Percentiles rank a stretch among this genome's conserved stretches.
These are phyloP conservation scores for Cercospora janseana DNA, from an alignment of 2,329 filamentous ascomycete species.

Conservation along the genomic window DNA sequence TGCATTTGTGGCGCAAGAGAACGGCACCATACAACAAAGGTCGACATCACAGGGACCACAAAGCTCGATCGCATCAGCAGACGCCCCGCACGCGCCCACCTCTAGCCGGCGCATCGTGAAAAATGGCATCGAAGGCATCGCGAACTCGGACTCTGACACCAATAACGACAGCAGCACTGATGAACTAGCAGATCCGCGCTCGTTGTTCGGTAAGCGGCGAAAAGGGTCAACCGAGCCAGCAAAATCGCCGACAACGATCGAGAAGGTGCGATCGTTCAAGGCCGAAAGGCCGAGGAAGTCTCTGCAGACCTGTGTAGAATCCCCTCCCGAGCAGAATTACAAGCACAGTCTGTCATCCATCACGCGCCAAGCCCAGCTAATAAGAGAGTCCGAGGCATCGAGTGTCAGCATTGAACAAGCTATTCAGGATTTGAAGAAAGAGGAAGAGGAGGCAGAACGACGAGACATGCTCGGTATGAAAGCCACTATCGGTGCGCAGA, in stretches of 20 bases:
- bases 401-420: constrained; percentile 31
- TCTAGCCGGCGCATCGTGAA: constrained; percentile 52
- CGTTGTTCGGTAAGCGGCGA: constrained; percentile 34
- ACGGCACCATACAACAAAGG: too few species aligned
- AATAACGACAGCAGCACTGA: constrained; percentile 30
- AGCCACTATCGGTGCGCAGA: constrained; percentile 19
- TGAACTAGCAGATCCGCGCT: constrained; percentile 36
- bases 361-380: constrained; percentile 29
- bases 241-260: constrained; percentile 10
- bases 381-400: constrained; percentile 26
- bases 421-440: constrained; percentile 21
- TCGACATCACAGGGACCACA: too few species aligned
- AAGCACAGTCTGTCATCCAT: constrained; percentile 34
- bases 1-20: too few species aligned
- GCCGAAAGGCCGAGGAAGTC: constrained; percentile 13
- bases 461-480: constrained; percentile 12
- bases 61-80: constrained; percentile 25
- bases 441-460: constrained; percentile 17
- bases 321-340: constrained; percentile 28
- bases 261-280: constrained; percentile 10
- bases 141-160: constrained; percentile 39
- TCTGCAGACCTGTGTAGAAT: constrained; percentile 13
- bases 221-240: constrained; percentile 28
- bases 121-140: constrained; percentile 55
- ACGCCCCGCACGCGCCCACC: constrained; percentile 26